Conservation (phyloP, 2,329 filamentous ascomycete species). For the Shiraia sp. region DNA sequence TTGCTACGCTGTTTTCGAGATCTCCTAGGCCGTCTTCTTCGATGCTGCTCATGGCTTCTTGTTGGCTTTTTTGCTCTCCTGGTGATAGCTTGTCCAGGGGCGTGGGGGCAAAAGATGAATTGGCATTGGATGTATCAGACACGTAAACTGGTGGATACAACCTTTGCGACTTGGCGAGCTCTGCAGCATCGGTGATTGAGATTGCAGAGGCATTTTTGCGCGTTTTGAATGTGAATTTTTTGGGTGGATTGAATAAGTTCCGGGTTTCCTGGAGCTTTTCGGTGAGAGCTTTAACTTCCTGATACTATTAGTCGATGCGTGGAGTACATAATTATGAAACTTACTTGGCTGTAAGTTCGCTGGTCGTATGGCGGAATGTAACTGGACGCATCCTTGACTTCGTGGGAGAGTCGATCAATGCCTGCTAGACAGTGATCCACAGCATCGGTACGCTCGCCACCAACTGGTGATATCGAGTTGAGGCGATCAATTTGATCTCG, state of each 20-base stretch:
- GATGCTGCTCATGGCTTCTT: conserved; percentile 4
- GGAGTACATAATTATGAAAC: conserved; percentile 3
- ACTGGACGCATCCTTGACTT: conserved; percentile 81
- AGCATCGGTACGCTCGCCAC: conserved; percentile 77
- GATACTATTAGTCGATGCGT: conserved; percentile 19
- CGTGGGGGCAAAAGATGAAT: conserved; percentile 49
- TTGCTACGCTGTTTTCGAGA: no score
- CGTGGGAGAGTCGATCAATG: conserved; percentile 79
- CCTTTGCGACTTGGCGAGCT: conserved; percentile 55
- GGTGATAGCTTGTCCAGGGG: conserved; percentile 41
- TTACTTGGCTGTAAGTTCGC: conserved; percentile 78
- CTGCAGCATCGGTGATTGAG: conserved; percentile 60
- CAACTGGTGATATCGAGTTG: conserved; percentile 62
- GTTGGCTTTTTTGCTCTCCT: conserved; percentile 38
- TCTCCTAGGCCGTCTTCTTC: conserved; percentile 12
- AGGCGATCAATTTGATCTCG: conserved; percentile 76
- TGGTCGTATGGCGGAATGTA: conserved; percentile 90
- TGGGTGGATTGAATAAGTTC: conserved; percentile 67
- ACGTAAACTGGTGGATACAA: conserved; percentile 46
- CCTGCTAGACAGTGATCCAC: conserved; percentile 78
- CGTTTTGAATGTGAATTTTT: conserved; percentile 81
- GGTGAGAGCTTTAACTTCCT: conserved; percentile 79
- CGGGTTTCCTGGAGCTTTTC: conserved; percentile 76
- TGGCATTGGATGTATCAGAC: conserved; percentile 43
- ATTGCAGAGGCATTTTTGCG: conserved; percentile 58